Evolutionary conservation across 2,329 filamentous ascomycete genomes (phyloP).

Genomic region (Aureobasidium sp.): DNA sequence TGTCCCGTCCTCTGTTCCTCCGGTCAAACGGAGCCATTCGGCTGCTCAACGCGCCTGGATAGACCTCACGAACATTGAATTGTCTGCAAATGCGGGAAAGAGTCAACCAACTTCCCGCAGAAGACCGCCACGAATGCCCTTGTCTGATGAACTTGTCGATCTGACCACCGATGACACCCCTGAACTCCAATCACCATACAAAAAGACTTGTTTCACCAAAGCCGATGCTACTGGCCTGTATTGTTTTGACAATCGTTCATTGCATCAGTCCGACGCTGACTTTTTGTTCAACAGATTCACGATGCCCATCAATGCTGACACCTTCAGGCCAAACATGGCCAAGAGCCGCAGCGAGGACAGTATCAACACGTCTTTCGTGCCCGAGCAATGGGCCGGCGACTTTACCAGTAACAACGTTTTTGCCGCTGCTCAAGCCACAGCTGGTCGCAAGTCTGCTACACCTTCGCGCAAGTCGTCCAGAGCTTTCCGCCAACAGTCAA

Average conservation of each 20-base stretch:
- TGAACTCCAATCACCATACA: neutral
- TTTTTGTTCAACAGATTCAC: conserved; percentile 25
- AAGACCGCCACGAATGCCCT: neutral
- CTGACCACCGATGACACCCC: neutral
- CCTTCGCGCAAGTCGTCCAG: conserved; percentile 16
- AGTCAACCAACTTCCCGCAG: conserved; percentile 1
- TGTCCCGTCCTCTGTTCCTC: conserved; percentile 19
- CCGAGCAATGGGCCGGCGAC: conserved; percentile 40
- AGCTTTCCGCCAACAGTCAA: conserved; percentile 2
- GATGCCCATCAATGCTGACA: conserved; percentile 22
- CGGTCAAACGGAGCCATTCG: conserved; percentile 2
- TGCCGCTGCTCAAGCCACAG: conserved; percentile 22
- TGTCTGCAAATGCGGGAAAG: neutral
- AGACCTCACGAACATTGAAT: neutral
- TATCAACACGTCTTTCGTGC: conserved; percentile 45
- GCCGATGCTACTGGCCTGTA: conserved; percentile 9
- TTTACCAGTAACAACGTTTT: conserved; percentile 38
- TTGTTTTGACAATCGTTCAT: neutral
- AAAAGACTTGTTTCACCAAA: conserved; percentile 12
- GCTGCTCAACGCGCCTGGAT: conserved; percentile 12
- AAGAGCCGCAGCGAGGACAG: conserved; percentile 43
- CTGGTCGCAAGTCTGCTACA: conserved; percentile 22
- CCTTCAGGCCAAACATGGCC: conserved; percentile 24
- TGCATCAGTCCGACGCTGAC: conserved; percentile 12
- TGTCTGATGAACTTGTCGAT: neutral